These are phyloP conservation scores for Naegleria lovaniensis DNA, from an alignment of 208 protist genomes.

Conservation along the genomic window DNA sequence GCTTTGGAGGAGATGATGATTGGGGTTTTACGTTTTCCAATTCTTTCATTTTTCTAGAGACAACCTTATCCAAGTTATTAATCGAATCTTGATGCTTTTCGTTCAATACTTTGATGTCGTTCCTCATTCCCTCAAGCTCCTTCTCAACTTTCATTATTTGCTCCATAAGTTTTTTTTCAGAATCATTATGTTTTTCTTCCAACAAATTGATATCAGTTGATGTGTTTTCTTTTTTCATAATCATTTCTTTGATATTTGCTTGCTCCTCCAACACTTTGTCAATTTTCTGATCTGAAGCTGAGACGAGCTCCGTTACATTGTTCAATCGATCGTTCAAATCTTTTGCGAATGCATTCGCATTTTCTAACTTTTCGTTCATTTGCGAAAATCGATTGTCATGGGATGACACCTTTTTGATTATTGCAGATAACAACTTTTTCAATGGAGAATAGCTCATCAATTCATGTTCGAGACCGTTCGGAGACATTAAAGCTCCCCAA, in stretches of 20 bases:
- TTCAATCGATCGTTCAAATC: too few relatives aligned
- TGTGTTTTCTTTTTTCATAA: too few relatives aligned
- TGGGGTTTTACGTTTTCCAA: too few relatives aligned
- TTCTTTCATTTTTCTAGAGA: too few relatives aligned
- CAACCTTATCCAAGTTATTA: neutral
- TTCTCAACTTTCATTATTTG: neutral
- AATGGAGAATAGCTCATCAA: neutral
- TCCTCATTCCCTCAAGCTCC: neutral
- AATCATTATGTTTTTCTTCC: too few relatives aligned
- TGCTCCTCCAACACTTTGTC: too few relatives aligned
- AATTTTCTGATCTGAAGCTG: too few relatives aligned
- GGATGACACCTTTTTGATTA: neutral
- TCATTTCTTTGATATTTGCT: too few relatives aligned
- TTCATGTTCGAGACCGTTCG: neutral
- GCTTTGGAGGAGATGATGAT: neutral
- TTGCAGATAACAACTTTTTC: neutral
- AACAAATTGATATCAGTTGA: too few relatives aligned
- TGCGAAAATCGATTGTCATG: neutral
- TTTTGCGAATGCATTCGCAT: too few relatives aligned
- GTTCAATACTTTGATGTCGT: neutral
- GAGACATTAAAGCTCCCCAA: neutral
- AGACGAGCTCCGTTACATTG: too few relatives aligned
- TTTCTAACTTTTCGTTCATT: too few relatives aligned
- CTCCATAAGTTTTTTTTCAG: neutral
- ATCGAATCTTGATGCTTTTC: neutral